Evolutionary conservation across 2,329 filamentous ascomycete species (phyloP), one percentile per base, ranked within the genome.

Genomic region (Septoria linicola): DNA sequence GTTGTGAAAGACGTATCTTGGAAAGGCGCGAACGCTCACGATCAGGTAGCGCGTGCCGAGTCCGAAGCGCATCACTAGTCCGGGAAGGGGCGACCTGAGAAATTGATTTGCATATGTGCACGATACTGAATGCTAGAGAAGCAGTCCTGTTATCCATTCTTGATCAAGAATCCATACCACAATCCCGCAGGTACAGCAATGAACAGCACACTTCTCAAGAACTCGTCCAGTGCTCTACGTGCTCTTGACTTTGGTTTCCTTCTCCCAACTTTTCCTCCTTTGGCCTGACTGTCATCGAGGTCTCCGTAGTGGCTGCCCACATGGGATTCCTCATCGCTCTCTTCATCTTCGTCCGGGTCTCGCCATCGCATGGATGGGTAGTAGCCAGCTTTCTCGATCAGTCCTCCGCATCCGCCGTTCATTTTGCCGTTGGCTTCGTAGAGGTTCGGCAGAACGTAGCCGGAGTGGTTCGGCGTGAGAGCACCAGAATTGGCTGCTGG

Each of bases 311-410:
- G 56, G 13, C 40, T 39, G 10, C 44, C 44, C 17, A 48, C 36
- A 30, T 41, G 35, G 7, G 50, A 56, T 23, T 60, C 58, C 30
- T 68, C 65, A 27, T 67, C 64, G 3, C 56, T 59, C 32, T 68
- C 65, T 21, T 67, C 64, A 2, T 57, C 58, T 31, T 65, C 59
- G 20, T 63, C 64, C 3, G 62, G 54, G 60, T 70, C 49, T 44
- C 60, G 57, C 64, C 66, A 58, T 55, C 59, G 42, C 55, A 66
- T 41, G 41, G 66, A 40, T 4, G 64, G 66, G 47, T 70, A 70
- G 55, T 71, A 73, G 1, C 69, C 73, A 3, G 72, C 73, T 56
- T 75, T 69, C 39, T 73, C 68, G 11, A 73, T 66, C 30, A 72
- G 64, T 10, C 23, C 23, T 8, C 44, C 25, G 23, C 36, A 21